Evolutionary conservation across 2,329 filamentous ascomycete genomes (phyloP).

Genomic region (Didymella exigua): DNA sequence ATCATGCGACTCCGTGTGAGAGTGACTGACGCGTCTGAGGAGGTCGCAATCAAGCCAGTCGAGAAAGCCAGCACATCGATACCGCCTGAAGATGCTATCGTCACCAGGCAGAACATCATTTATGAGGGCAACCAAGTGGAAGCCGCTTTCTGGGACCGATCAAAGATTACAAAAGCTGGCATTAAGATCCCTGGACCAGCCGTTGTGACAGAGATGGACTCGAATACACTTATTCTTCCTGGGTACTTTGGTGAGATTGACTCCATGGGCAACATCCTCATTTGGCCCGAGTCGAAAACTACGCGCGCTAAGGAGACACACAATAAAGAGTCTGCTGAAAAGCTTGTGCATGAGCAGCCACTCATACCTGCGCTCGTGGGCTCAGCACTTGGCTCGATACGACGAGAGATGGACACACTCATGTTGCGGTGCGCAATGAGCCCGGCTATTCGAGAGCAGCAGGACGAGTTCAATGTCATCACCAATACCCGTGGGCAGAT

Average conservation of each 20-base stretch:
- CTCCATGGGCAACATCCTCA: slow-evolving; percentile 56
- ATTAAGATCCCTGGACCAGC: slow-evolving; percentile 53
- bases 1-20: slow-evolving; percentile 56
- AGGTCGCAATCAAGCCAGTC: slow-evolving; percentile 48
- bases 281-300: slow-evolving; percentile 48
- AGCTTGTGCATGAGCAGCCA: slow-evolving; percentile 49
- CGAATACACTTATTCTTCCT: slow-evolving; percentile 58
- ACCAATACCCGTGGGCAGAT: slow-evolving; percentile 57
- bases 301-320: slow-evolving; percentile 35
- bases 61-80: slow-evolving; percentile 31
- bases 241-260: slow-evolving; percentile 56
- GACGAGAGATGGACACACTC: slow-evolving; percentile 58
- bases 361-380: slow-evolving; percentile 54
- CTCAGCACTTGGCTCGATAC: slow-evolving; percentile 54
- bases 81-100: slow-evolving; percentile 47
- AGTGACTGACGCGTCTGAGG: slow-evolving; percentile 51
- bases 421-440: slow-evolving; percentile 60
- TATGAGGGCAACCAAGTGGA: slow-evolving; percentile 50
- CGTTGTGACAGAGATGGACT: slow-evolving; percentile 59
- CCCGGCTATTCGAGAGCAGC: slow-evolving; percentile 58
- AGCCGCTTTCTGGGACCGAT: slow-evolving; percentile 55
- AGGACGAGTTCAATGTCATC: slow-evolving; percentile 61
- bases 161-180: slow-evolving; percentile 50
- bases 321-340: slow-evolving; percentile 46
- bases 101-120: slow-evolving; percentile 48